These are phyloP conservation scores for Nicotiana knightiana DNA, from an alignment of 257 asterid species.

Conservation along the genomic window DNA sequence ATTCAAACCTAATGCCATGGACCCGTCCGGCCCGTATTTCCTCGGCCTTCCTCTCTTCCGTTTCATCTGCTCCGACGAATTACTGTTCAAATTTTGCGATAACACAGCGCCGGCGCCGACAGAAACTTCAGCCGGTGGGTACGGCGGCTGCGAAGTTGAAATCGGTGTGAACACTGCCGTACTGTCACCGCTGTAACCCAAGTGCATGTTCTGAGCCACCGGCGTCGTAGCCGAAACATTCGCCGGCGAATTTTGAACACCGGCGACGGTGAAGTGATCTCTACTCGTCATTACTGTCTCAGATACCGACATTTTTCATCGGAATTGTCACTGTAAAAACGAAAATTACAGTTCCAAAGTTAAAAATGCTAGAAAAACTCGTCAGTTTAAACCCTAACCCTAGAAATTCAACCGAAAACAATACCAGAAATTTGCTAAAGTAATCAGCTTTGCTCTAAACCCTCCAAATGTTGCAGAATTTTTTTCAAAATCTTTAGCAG, in stretches of 20 bases:
- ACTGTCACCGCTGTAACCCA: not conserved
- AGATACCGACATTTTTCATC: conserved; percentile 6
- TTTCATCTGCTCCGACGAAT: not conserved
- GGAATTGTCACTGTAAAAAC: not conserved
- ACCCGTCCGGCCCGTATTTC: not conserved
- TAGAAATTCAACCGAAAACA: not conserved
- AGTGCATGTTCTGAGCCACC: conserved; percentile 1
- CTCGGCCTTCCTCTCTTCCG: conserved; percentile 4
- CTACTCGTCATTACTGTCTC: conserved; percentile 6
- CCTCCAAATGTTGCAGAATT: not conserved
- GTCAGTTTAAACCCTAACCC: conserved; percentile 5
- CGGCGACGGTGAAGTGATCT: not conserved
- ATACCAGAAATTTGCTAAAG: not conserved
- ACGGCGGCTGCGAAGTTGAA: not conserved
- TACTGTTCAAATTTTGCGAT: not conserved
- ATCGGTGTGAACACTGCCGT: not conserved
- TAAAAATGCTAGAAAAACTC: not conserved
- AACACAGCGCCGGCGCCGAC: not conserved
- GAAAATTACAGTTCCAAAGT: not conserved
- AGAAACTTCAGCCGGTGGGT: not conserved
- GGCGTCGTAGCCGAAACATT: not conserved
- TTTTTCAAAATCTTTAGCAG: not conserved
- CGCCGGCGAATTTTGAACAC: conserved; percentile 2
- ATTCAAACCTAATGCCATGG: not conserved
- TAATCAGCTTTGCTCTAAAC: not conserved